Evolutionary conservation across 2,329 filamentous ascomycete species (phyloP).

Genomic region (Stagonosporopsis cucurbitacearum): DNA sequence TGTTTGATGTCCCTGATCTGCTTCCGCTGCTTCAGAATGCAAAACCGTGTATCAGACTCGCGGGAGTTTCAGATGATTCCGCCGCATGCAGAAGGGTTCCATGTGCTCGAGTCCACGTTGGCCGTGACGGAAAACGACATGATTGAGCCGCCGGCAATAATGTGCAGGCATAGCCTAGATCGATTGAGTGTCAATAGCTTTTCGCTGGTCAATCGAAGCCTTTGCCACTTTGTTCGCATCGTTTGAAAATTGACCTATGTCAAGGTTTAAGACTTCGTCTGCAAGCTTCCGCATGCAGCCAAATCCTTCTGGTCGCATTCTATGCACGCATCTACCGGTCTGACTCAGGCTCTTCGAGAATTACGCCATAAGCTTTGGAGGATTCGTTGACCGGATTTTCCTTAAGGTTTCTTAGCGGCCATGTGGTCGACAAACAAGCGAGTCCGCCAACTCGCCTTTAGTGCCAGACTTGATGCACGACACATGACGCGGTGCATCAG

Average conservation of each 20-base stretch:
- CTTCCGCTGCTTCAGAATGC: constrained; percentile 43
- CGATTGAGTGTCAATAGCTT: constrained; percentile 13
- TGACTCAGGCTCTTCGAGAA: constrained; percentile 9
- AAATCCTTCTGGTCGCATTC: constrained; percentile 23
- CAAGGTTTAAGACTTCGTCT: constrained; percentile 5
- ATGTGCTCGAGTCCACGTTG: constrained; percentile 15
- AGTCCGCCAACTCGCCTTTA: constrained; percentile 18
- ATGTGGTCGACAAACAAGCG: constrained; percentile 22
- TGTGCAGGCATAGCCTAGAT: constrained; percentile 13
- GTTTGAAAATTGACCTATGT: constrained; percentile 1
- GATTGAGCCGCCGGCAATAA: constrained; percentile 27
- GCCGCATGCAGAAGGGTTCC: constrained; percentile 31
- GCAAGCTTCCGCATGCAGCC: constrained; percentile 3
- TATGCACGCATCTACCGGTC: constrained; percentile 6
- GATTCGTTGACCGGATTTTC: constrained; percentile 9
- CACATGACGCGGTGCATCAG: constrained; percentile 26
- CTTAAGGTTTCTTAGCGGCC: constrained; percentile 28
- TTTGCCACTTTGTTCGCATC: constrained; percentile 15
- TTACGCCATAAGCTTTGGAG: constrained; percentile 5
- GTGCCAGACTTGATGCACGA: constrained; percentile 26
- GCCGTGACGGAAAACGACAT: constrained; percentile 22
- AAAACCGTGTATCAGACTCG: constrained; percentile 41
- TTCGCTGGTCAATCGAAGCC: not conserved
- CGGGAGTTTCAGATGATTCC: constrained; percentile 46
- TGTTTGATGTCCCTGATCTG: constrained; percentile 43